Percentiles rank a stretch among this genome's conserved stretches.
Conservation (phyloP, 805 yeast genomes). For the Ogataea trehaloabstinens region DNA sequence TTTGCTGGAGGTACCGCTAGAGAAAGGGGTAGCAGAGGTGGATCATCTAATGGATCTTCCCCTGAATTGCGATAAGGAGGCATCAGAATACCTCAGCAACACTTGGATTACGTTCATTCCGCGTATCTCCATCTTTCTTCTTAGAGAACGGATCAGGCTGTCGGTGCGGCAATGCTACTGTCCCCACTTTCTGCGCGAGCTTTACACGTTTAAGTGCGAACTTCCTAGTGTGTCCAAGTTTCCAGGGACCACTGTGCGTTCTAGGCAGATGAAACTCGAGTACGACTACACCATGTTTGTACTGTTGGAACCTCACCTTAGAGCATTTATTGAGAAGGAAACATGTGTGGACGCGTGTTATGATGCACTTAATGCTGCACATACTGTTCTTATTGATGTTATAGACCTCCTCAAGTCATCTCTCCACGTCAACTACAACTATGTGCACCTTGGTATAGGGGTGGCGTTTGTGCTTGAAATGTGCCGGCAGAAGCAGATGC, state of each 20-base stretch:
- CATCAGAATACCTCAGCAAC: background rate
- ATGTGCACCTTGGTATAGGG: background rate
- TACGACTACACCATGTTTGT: background rate
- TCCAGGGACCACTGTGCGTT: background rate
- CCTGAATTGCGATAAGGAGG: conserved; percentile 1
- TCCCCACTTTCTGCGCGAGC: background rate
- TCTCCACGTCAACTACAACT: background rate
- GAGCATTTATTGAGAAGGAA: background rate
- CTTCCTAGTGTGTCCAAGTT: background rate
- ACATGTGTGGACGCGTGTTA: background rate
- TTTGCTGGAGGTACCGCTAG: background rate
- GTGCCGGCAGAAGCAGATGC: background rate
- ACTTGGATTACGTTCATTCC: conserved; percentile 1
- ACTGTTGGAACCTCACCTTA: background rate
- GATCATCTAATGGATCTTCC: conserved; percentile 2
- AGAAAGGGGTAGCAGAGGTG: conserved; percentile 1
- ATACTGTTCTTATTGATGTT: background rate
- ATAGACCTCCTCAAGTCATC: background rate
- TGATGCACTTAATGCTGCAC: background rate
- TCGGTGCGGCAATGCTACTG: background rate
- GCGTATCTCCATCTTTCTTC: background rate
- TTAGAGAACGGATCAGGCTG: background rate
- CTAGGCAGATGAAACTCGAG: background rate
- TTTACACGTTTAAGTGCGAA: background rate
- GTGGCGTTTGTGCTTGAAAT: background rate